These are phyloP conservation scores for Filobasidium uniguttulatum DNA, from an alignment of 1,284 basidiomycete species.

Conservation along the genomic window DNA sequence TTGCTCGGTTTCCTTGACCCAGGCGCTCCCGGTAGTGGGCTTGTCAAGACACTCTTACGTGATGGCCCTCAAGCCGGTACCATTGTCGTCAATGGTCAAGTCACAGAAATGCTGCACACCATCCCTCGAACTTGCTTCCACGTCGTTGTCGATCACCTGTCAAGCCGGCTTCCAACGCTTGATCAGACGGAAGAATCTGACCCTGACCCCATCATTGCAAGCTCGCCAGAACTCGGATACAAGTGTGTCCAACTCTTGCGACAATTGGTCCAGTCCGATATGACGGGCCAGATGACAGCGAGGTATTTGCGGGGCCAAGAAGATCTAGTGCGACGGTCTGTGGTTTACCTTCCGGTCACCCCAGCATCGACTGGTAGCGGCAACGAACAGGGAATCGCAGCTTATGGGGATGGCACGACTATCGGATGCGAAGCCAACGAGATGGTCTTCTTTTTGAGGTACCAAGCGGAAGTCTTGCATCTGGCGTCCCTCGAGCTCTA, in stretches of 20 bases:
- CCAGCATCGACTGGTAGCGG: slow-evolving; percentile 38
- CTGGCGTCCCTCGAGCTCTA: slow-evolving; percentile 81
- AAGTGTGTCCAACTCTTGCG: slow-evolving; percentile 70
- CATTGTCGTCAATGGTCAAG: slow-evolving; percentile 22
- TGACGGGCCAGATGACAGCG: slow-evolving; percentile 68
- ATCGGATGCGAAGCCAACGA: slow-evolving; percentile 61
- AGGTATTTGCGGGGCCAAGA: slow-evolving; percentile 78
- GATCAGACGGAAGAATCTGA: slow-evolving; percentile 34
- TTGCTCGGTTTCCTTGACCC: slow-evolving; percentile 57
- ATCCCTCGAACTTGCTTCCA: slow-evolving; percentile 57
- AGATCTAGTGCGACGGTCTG: slow-evolving; percentile 62
- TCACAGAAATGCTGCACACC: slow-evolving; percentile 49
- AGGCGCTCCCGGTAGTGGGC: slow-evolving; percentile 36
- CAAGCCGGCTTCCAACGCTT: slow-evolving; percentile 57
- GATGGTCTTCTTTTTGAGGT: slow-evolving; percentile 63
- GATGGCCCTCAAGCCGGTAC: slow-evolving; percentile 52
- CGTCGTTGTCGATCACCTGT: slow-evolving; percentile 63
- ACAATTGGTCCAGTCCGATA: slow-evolving; percentile 72
- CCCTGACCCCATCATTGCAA: neutral
- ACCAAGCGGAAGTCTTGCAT: slow-evolving; percentile 74
- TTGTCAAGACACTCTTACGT: slow-evolving; percentile 37
- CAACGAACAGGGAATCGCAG: slow-evolving; percentile 51
- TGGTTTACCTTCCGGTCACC: slow-evolving; percentile 39
- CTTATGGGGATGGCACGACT: slow-evolving; percentile 55
- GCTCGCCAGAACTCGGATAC: slow-evolving; percentile 64